phyloP scores from a whole-genome alignment of 192 early-diverging fungal genomes.

The Backusella macrospora region DNA sequence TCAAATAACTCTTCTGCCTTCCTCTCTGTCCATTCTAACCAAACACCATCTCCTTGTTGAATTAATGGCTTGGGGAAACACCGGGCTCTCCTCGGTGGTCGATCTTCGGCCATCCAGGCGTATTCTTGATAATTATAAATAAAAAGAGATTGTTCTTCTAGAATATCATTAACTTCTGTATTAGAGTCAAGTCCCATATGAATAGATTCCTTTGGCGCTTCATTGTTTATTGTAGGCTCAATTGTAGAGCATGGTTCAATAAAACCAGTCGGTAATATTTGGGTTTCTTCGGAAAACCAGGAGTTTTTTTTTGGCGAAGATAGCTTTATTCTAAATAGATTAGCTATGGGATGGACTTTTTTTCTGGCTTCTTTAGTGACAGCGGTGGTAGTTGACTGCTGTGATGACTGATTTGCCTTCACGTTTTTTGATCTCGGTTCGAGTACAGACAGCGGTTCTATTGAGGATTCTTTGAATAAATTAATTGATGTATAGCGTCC shows the following conservation, averaged over 20 bases:
- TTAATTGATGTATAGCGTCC: constrained; percentile 44
- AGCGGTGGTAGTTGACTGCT: not conserved
- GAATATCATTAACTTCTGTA: too few relatives aligned
- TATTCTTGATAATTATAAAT: not conserved
- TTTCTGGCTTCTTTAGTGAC: too few relatives aligned
- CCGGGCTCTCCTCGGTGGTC: not conserved
- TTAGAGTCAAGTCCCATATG: too few relatives aligned
- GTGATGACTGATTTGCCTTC: not conserved
- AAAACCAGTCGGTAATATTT: too few relatives aligned
- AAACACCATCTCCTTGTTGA: constrained; percentile 38
- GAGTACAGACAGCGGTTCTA: constrained; percentile 9
- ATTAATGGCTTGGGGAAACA: constrained; percentile 2
- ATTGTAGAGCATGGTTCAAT: too few relatives aligned
- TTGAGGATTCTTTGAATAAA: constrained; percentile 22
- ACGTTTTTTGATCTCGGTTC: constrained; percentile 30
- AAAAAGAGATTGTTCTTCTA: not conserved
- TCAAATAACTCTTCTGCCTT: constrained; percentile 35
- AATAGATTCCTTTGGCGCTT: too few relatives aligned
- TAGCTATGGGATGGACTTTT: too few relatives aligned
- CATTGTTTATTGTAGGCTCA: too few relatives aligned
- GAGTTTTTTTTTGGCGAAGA: too few relatives aligned
- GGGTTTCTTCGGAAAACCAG: too few relatives aligned
- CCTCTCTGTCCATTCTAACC: constrained; percentile 25
- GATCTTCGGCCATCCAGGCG: not conserved
- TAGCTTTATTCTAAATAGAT: too few relatives aligned